Evolutionary conservation across 1,284 basidiomycete species (phyloP).

Genomic region (Acaromyces ingoldii): DNA sequence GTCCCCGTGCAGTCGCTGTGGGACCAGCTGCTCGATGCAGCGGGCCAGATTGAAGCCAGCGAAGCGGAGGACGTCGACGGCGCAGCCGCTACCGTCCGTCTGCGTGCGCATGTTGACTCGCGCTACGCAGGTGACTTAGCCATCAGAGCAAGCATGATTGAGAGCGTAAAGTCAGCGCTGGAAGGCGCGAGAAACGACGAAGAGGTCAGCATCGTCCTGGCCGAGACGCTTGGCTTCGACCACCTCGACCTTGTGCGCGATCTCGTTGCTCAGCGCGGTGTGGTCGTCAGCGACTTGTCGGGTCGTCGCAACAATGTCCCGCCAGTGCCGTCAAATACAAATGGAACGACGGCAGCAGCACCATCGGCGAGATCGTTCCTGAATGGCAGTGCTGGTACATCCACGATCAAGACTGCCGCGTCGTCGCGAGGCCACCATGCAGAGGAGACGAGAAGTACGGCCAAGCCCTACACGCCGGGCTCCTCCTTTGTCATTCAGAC

Average conservation of each 20-base stretch:
- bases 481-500: conserved; percentile 48
- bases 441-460: background rate
- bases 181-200: conserved; percentile 52
- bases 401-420: background rate
- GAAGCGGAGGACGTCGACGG: background rate
- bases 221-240: conserved; percentile 81
- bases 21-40: too few relatives aligned
- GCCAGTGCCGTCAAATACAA: background rate
- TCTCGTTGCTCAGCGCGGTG: background rate
- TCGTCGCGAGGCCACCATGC: background rate
- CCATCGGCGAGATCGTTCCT: background rate
- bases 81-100: background rate
- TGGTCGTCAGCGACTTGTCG: background rate
- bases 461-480: conserved; percentile 43
- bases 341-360: conserved; percentile 1
- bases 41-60: background rate
- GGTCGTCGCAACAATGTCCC: too few relatives aligned
- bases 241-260: conserved; percentile 60
- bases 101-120: background rate
- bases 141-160: background rate
- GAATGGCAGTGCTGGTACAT: background rate
- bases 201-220: conserved; percentile 71
- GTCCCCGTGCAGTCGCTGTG: too few relatives aligned
- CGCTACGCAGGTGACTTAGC: background rate
- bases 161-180: background rate